phyloP scores from a whole-genome alignment of 768 basidiomycete genomes.

The Suillus ampliporus region DNA sequence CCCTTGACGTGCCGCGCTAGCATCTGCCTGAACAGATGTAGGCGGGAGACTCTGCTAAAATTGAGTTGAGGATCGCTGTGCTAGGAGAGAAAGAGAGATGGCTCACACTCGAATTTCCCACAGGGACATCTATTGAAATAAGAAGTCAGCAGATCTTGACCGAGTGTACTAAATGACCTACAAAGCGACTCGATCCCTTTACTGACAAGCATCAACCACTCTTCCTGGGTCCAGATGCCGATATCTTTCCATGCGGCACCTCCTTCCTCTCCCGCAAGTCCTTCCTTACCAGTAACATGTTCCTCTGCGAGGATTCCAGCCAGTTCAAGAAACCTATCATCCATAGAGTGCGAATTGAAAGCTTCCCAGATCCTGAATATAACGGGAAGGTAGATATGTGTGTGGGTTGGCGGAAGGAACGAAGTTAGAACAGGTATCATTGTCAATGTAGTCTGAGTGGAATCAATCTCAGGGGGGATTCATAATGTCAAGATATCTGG shows the following conservation, averaged over 20 bases:
- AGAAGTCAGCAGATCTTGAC: conserved; percentile 17
- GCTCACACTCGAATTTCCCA: conserved; percentile 68
- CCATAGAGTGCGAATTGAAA: conserved; percentile 74
- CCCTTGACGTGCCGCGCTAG: conserved; percentile 57
- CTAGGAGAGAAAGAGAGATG: not conserved
- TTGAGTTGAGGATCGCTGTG: not conserved
- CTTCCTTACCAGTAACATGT: conserved; percentile 62
- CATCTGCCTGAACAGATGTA: conserved; percentile 75
- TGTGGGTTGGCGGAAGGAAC: conserved; percentile 73
- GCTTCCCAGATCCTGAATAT: conserved; percentile 81
- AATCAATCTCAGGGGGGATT: conserved; percentile 15
- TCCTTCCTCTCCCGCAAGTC: conserved; percentile 59
- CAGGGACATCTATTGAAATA: conserved; percentile 39
- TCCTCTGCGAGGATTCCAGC: conserved; percentile 74
- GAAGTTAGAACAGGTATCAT: conserved; percentile 78
- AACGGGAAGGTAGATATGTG: conserved; percentile 70
- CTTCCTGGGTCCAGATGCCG: conserved; percentile 85
- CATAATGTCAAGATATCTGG: not conserved
- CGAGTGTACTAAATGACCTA: conserved; percentile 31
- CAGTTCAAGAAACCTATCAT: conserved; percentile 77
- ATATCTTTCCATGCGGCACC: conserved; percentile 77
- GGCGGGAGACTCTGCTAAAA: conserved; percentile 59
- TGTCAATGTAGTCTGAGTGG: conserved; percentile 62
- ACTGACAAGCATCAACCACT: conserved; percentile 84
- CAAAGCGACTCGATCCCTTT: conserved; percentile 86